phyloP scores from a whole-genome alignment of 495 filamentous ascomycete genomes.

The Annulohypoxylon moriforme region DNA sequence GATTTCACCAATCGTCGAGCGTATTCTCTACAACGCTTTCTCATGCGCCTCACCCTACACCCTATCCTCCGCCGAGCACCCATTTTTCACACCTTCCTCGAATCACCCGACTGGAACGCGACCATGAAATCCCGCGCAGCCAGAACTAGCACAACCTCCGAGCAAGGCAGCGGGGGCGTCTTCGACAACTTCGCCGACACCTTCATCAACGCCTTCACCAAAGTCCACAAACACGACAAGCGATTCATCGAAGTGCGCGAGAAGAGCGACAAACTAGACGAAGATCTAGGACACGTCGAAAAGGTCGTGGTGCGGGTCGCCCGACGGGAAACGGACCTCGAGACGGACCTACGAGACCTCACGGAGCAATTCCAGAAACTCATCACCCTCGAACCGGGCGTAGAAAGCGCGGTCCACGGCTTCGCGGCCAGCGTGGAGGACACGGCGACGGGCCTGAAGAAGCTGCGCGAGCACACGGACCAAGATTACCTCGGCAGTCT shows the following conservation, averaged over 20 bases:
- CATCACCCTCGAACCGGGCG: slow-evolving; percentile 86
- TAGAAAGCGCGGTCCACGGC: slow-evolving; percentile 79
- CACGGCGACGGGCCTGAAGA: slow-evolving; percentile 76
- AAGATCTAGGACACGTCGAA: slow-evolving; percentile 91
- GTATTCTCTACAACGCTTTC: slow-evolving; percentile 90
- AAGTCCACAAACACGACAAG: slow-evolving; percentile 93
- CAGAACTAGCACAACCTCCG: slow-evolving; percentile 65
- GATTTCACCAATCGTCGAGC: slow-evolving; percentile 94
- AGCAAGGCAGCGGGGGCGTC: slow-evolving; percentile 67
- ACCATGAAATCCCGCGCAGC: slow-evolving; percentile 83
- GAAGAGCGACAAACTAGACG: slow-evolving; percentile 93
- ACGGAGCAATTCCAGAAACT: slow-evolving; percentile 94
- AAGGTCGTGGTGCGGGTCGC: slow-evolving; percentile 92
- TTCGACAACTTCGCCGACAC: slow-evolving; percentile 95
- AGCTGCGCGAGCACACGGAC: slow-evolving; percentile 90
- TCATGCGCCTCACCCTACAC: slow-evolving; percentile 87
- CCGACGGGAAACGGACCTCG: slow-evolving; percentile 87
- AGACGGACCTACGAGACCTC: slow-evolving; percentile 88
- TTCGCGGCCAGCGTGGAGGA: slow-evolving; percentile 90
- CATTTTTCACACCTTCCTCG: slow-evolving; percentile 88
- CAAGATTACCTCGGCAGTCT: slow-evolving; percentile 93
- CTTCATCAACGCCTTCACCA: slow-evolving; percentile 97
- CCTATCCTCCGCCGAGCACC: slow-evolving; percentile 86
- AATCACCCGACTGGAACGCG: slow-evolving; percentile 94
- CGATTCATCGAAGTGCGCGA: slow-evolving; percentile 95